Base-by-base conservation (phyloP, 2,329 filamentous ascomycete species). In the Colletotrichum incanum region DNA sequence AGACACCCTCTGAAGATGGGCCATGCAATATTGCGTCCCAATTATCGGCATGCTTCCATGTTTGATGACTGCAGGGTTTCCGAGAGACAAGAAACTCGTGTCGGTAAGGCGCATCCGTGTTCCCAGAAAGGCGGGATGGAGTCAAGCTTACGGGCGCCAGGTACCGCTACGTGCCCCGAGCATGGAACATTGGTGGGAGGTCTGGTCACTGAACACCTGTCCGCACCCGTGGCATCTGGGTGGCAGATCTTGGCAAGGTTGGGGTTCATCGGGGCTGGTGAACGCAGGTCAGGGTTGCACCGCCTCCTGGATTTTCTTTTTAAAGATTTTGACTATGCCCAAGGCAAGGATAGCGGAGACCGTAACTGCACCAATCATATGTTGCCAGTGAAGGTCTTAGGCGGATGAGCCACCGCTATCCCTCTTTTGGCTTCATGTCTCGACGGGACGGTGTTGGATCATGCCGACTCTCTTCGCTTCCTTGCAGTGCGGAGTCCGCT, bases 321-420 rank as follows among this genome's bases (percentile, higher is more conserved):
- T 74, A 74, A 71, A 72, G 68, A 74, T 72, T 72, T 65, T 68
- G 70, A 65, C 69, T 71, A 69, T 59, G 68, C 66, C 52, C 63
- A 73, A 20, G 52, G 47, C 34, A 64, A 70, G 71, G 71, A 75
- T 74, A 59, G 63, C 45, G 47, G 26, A 18, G 37, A 12, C 23
- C 74, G 74, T 75, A 75, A 61, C 54, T 18, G 6, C n/a, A 31
- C 74, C 74, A 75, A 75, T 75, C 58, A 71, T 7, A 16, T 28
- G 34, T 26, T 20, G 39, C 60, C 20, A 8, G 31, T 31, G 41
- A 52, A 50, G 43, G 72, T 72, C 72, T 61, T 47, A 41, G 59
- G 34, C 26, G 50, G 39, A 58, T 68, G 70, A 72, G 74, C 75
- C 74, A 74, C 66, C 47, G 61, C 68, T 62, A 69, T 49, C 55